Base-by-base conservation (phyloP, 768 basidiomycete genomes). In the Termitomyces sp. region DNA sequence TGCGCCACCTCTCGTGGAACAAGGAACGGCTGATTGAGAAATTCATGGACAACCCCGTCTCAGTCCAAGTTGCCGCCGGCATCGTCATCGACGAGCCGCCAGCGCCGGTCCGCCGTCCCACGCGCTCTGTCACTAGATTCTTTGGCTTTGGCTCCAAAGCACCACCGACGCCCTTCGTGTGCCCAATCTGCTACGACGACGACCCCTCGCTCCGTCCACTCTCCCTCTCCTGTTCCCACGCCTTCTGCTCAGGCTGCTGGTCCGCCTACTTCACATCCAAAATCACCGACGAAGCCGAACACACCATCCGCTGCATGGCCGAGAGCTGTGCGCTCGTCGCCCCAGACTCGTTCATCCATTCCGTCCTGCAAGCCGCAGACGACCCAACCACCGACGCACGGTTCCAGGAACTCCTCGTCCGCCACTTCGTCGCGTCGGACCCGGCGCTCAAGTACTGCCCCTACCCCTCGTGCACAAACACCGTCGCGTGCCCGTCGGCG, bases 31-130 rank as follows among this genome's bases (percentile, higher is more conserved):
- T 99, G 22, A 93, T 94, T 66, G 96, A 98, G 77, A 91, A 92
- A 73, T 98, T 93, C 76, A 97, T 97, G 94, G 96, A 98, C 68
- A 91, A 94, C 62, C 85, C 92, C 0, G n/a, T n/a, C n/a, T n/a
- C n/a, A n/a, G n/a, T 79, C 86, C 20, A 76, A 78, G 8, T 85
- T 32, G 83, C 85, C 7, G 94, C 96, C 1, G 97, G 96, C 4
- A 81, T 82, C 68, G 64, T 79, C 74, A 55, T 78, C 69, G 60
- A 84, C 55, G 73, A 84, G 45, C 78, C 80, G n/a, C 68, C 75
- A 7, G 1, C 49, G 16, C 70, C 76, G 22, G 65, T 74, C 57
- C 71, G 76, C 38, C 76, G 79, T 15, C 65, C 76, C 2, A 71
- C 74, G 16, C 75, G 77, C 53, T 72, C 79, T 16, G 65, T 76